phyloP scores from a whole-genome alignment of 306 rosid species.

The Hippophae tibetana region DNA sequence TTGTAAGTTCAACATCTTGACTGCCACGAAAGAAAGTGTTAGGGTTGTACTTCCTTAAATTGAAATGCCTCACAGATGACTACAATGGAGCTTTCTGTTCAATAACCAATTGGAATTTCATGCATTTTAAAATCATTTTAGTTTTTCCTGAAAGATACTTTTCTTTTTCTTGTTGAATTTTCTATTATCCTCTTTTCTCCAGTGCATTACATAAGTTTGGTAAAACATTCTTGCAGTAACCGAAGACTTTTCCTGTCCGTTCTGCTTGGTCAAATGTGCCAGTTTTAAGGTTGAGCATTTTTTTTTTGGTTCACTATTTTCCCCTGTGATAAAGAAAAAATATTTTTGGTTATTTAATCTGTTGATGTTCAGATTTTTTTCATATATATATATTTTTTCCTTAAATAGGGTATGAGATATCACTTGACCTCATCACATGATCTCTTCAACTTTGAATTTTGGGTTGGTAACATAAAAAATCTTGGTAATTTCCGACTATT shows the following conservation, averaged over 20 bases:
- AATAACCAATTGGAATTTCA: background rate
- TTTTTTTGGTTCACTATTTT: slow-evolving; percentile 7
- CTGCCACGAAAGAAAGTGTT: too few species aligned
- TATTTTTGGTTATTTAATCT: slow-evolving; percentile 10
- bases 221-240: slow-evolving; percentile 47
- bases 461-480: slow-evolving; percentile 48
- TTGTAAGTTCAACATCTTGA: too few species aligned
- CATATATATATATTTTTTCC: background rate
- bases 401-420: slow-evolving; percentile 55
- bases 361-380: slow-evolving; percentile 15
- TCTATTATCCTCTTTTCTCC: background rate
- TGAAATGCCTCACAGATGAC: too few species aligned
- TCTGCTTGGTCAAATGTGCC: slow-evolving; percentile 66
- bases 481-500: slow-evolving; percentile 12
- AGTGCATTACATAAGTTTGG: slow-evolving; percentile 2
- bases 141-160: background rate
- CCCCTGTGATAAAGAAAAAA: slow-evolving; percentile 6
- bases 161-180: background rate
- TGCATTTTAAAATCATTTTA: too few species aligned
- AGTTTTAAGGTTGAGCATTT: slow-evolving; percentile 64
- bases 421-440: slow-evolving; percentile 69
- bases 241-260: slow-evolving; percentile 70
- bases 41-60: too few species aligned
- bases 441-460: slow-evolving; percentile 69
- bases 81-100: background rate